A percentile compares a stretch with the other conserved stretches of the same genome.
Evolutionary conservation across 2,329 filamentous ascomycete species (phyloP).

Genomic region (Aspergillus awamori): DNA sequence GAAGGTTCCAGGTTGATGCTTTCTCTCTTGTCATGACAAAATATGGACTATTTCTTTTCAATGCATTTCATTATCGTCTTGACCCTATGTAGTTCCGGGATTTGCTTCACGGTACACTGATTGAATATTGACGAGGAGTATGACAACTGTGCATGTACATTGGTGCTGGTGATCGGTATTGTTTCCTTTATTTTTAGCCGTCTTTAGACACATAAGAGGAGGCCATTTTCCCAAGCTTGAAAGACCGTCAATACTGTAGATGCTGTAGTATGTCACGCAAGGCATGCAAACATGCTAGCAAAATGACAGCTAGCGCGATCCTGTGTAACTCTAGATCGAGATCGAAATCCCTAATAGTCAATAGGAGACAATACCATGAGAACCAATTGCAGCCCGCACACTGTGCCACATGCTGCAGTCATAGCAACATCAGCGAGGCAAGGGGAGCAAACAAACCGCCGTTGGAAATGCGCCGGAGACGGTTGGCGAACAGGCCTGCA

Average conservation of each 20-base stretch:
- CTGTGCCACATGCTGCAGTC: neutral
- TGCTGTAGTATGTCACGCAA: neutral
- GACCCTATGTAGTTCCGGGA: conserved; percentile 21
- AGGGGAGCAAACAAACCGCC: neutral
- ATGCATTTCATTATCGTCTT: conserved; percentile 23
- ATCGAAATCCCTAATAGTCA: neutral
- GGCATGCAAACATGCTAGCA: neutral
- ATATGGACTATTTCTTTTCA: conserved; percentile 24
- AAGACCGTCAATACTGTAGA: neutral
- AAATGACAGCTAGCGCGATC: neutral
- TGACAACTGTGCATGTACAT: conserved; percentile 15
- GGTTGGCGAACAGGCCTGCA: conserved; percentile 30
- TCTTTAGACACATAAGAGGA: neutral
- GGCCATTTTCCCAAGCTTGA: neutral
- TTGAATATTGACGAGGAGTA: conserved; percentile 27
- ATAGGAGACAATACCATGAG: neutral
- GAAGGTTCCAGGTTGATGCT: conserved; percentile 17
- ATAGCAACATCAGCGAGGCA: neutral
- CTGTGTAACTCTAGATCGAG: no score
- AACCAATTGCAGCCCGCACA: neutral
- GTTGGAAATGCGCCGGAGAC: conserved; percentile 17
- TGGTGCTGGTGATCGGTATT: neutral
- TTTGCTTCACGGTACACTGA: conserved; percentile 25
- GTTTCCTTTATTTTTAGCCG: neutral
- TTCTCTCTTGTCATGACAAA: conserved; percentile 25